phyloP scores from a whole-genome alignment of 2,329 filamentous ascomycete genomes.

The Alternaria triticimaculans region DNA sequence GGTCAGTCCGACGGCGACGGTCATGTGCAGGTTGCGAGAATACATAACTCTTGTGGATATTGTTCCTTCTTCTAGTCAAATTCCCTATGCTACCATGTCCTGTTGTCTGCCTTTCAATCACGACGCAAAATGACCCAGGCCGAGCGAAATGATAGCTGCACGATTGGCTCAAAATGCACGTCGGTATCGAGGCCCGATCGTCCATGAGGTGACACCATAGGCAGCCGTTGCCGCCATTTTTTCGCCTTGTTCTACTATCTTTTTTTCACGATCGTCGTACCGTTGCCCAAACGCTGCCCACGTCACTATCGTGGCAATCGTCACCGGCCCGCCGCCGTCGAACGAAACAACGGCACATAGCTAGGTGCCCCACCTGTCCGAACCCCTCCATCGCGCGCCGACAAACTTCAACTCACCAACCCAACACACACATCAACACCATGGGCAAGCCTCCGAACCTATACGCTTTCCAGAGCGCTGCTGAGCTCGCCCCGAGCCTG shows the following conservation, averaged over 20 bases:
- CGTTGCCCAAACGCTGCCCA: conserved; percentile 8
- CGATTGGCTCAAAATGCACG: conserved; percentile 14
- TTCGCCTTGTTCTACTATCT: background rate
- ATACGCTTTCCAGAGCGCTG: conserved; percentile 76
- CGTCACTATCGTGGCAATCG: conserved; percentile 23
- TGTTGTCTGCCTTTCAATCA: background rate
- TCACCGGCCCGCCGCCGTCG: conserved; percentile 18
- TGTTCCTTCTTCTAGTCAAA: background rate
- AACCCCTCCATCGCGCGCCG: conserved; percentile 21
- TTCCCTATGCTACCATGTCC: background rate
- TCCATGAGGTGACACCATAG: conserved; percentile 8
- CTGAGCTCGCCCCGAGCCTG: conserved; percentile 76
- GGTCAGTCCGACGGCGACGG: background rate
- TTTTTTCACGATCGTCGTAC: background rate
- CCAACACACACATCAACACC: conserved; percentile 19
- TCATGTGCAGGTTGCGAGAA: conserved; percentile 3
- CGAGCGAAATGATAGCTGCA: conserved; percentile 16
- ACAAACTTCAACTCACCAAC: conserved; percentile 17
- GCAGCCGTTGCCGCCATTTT: conserved; percentile 1
- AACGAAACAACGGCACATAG: conserved; percentile 15
- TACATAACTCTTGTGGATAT: background rate
- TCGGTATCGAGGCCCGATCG: conserved; percentile 11
- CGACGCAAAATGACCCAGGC: conserved; percentile 11
- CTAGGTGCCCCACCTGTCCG: conserved; percentile 12
- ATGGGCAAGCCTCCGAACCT: conserved; percentile 64